A percentile compares a stretch with the other conserved stretches of the same genome.
Evolutionary conservation across 306 rosid genomes (phyloP).

Genomic region (Cajanus cajan): DNA sequence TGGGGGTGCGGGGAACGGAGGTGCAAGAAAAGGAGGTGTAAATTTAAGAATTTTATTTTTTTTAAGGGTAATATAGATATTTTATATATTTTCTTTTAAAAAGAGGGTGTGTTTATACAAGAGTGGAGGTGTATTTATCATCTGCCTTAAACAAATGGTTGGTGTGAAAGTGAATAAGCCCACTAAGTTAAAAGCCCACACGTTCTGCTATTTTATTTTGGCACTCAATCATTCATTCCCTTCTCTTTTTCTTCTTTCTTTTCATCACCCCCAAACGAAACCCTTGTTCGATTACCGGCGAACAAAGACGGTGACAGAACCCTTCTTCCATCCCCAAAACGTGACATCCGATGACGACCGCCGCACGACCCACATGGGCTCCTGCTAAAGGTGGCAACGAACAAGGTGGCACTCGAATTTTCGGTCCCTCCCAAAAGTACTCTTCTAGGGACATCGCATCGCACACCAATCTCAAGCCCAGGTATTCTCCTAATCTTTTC

Average conservation of each 20-base stretch:
- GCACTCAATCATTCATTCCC: too few relatives aligned
- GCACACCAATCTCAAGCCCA: slow-evolving; percentile 82
- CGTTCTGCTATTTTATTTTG: too few relatives aligned
- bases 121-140: too few relatives aligned
- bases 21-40: too few relatives aligned
- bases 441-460: slow-evolving; percentile 91
- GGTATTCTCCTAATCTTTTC: slow-evolving; percentile 32
- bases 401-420: slow-evolving; percentile 94
- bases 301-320: slow-evolving; percentile 3
- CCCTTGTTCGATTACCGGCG: background rate
- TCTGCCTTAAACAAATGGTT: too few relatives aligned
- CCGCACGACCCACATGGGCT: slow-evolving; percentile 98
- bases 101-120: too few relatives aligned
- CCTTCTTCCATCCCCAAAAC: background rate
- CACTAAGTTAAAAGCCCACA: background rate
- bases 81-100: too few relatives aligned
- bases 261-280: background rate
- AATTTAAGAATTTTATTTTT: too few relatives aligned
- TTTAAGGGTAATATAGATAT: too few relatives aligned
- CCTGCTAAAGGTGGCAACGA: slow-evolving; percentile 98
- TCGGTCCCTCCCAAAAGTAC: slow-evolving; percentile 93
- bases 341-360: slow-evolving; percentile 74
- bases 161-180: background rate
- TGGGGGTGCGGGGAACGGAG: too few relatives aligned
- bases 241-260: background rate